Conservation (phyloP, 1,139 yeast genomes). For the Wickerhamomyces sp. region DNA sequence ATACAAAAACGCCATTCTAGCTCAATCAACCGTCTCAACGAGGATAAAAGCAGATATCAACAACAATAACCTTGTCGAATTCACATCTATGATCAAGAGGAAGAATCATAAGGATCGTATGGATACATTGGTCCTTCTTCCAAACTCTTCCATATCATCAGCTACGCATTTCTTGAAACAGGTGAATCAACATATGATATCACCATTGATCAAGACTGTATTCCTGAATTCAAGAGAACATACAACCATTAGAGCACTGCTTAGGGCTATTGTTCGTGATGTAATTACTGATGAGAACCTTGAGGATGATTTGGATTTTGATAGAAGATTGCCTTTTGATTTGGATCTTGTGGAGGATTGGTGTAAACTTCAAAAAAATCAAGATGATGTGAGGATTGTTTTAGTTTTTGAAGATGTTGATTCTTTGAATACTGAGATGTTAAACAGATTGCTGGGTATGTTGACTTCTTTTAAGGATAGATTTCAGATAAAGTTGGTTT, state of each 20-base stretch:
- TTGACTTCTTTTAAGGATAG: conserved; percentile 13
- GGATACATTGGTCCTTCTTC: conserved; percentile 40
- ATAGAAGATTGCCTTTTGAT: conserved; percentile 23
- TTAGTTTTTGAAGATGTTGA: conserved; percentile 24
- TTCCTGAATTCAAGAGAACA: conserved; percentile 38
- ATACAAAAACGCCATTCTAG: conserved; percentile 30
- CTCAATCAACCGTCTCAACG: conserved; percentile 8
- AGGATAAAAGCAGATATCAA: conserved; percentile 17
- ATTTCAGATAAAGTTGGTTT: conserved; percentile 23
- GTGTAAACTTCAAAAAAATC: conserved; percentile 11
- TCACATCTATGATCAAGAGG: conserved; percentile 4
- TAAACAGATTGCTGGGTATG: conserved; percentile 18
- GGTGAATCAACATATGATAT: conserved; percentile 1
- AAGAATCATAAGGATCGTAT: conserved; percentile 4
- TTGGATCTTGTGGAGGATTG: conserved; percentile 24
- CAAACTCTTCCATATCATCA: conserved; percentile 56
- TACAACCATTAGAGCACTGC: conserved; percentile 36
- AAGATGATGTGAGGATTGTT: conserved; percentile 16
- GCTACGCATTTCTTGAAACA: conserved; percentile 44
- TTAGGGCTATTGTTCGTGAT: conserved; percentile 33
- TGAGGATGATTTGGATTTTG: conserved; percentile 16
- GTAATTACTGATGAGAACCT: conserved; percentile 7
- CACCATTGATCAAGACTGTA: conserved; percentile 29
- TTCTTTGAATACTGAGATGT: conserved; percentile 18
- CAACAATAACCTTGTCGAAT: conserved; percentile 9